phyloP scores from a whole-genome alignment of 352 stramenopile species.

The Pythium aphanidermatum region DNA sequence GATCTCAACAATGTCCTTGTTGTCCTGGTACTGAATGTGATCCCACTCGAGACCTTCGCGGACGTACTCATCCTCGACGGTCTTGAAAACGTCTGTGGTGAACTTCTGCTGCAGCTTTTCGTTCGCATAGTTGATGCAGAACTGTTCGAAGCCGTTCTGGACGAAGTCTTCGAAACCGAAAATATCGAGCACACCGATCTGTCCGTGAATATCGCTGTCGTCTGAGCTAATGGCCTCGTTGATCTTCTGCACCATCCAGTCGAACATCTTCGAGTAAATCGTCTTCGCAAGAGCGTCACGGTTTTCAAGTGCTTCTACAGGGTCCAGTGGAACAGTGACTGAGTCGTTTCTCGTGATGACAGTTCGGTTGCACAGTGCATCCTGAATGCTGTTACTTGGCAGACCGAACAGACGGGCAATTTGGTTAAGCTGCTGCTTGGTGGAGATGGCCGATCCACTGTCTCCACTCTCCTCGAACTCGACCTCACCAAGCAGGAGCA shows the following conservation, averaged over 20 bases:
- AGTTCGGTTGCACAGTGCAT: constrained; percentile 89
- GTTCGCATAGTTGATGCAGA: constrained; percentile 93
- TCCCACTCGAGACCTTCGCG: constrained; percentile 96
- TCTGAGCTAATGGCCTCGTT: constrained; percentile 82
- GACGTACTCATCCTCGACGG: constrained; percentile 98
- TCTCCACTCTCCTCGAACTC: constrained; percentile 81
- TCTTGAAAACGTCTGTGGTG: constrained; percentile 95
- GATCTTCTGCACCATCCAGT: constrained; percentile 95
- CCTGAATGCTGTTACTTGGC: constrained; percentile 76
- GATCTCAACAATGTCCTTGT: constrained; percentile 96
- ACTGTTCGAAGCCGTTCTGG: constrained; percentile 91
- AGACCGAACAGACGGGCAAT: constrained; percentile 91
- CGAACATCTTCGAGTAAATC: constrained; percentile 97
- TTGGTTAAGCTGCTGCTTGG: constrained; percentile 41
- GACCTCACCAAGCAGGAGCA: constrained; percentile 96
- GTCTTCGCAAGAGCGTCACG: constrained; percentile 95
- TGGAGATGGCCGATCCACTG: constrained; percentile 69
- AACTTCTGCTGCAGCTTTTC: constrained; percentile 92
- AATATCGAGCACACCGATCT: constrained; percentile 98
- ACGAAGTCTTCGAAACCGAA: constrained; percentile 99
- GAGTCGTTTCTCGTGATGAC: constrained; percentile 88
- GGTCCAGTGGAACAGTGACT: constrained; percentile 78
- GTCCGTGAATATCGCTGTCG: constrained; percentile 55
- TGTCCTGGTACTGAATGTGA: constrained; percentile 98
- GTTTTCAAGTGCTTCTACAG: constrained; percentile 90